Conservation (phyloP, 495 filamentous ascomycete genomes). For the Trichoderma erinaceum region DNA sequence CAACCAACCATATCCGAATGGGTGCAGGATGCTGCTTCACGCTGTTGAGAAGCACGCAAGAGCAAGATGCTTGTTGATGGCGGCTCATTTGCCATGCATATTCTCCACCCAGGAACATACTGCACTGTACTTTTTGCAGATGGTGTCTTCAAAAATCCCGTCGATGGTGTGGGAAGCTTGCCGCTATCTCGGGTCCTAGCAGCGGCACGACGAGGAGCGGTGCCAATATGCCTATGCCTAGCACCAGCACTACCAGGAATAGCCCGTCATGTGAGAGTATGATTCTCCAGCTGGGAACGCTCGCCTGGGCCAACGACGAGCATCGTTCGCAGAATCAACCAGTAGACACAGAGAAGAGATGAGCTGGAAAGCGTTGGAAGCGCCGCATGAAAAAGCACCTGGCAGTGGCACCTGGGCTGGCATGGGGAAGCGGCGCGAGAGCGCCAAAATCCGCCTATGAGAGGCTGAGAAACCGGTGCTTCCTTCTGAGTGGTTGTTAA, state of each 20-base stretch:
- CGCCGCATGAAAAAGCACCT: not conserved
- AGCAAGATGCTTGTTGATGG: not conserved
- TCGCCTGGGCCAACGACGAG: not conserved
- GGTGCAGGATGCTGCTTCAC: not conserved
- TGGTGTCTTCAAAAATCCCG: not conserved
- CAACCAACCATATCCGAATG: not conserved
- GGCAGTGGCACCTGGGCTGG: not conserved
- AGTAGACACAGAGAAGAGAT: not conserved
- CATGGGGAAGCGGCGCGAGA: not conserved
- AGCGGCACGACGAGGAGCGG: too few species aligned
- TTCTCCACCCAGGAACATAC: not conserved
- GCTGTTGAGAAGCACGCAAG: not conserved
- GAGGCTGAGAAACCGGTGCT: not conserved
- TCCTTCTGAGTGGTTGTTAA: slow-evolving; percentile 5
- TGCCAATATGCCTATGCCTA: too few species aligned
- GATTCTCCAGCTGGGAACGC: not conserved
- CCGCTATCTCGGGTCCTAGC: too few species aligned
- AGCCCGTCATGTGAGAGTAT: not conserved
- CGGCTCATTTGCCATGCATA: not conserved
- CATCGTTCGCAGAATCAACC: not conserved
- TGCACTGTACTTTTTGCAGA: not conserved
- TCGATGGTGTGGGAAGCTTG: not conserved
- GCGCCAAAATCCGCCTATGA: slow-evolving; percentile 7
- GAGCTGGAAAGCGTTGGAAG: not conserved
- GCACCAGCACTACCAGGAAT: not conserved